Conservation (phyloP, 2,329 filamentous ascomycete species). For the Aureobasidium sp. region DNA sequence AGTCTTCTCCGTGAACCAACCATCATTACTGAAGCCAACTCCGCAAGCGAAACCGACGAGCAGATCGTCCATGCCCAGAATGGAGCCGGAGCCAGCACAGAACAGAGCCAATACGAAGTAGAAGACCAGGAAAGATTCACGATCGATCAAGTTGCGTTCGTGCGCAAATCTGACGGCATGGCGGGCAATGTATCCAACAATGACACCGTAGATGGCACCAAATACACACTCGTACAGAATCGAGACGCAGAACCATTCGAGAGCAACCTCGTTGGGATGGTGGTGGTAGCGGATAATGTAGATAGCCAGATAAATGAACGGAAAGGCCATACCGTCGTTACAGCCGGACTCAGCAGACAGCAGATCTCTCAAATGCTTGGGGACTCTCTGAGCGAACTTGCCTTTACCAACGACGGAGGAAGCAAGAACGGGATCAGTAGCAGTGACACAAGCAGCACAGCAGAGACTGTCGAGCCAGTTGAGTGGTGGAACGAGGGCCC, state of each 20-base stretch:
- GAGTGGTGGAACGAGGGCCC: constrained; percentile 72
- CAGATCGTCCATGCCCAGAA: constrained; percentile 87
- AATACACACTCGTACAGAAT: constrained; percentile 95
- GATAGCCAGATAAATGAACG: constrained; percentile 87
- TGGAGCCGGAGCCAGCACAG: constrained; percentile 85
- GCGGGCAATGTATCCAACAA: constrained; percentile 80
- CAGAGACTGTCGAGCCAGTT: constrained; percentile 86
- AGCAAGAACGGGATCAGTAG: constrained; percentile 91
- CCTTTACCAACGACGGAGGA: constrained; percentile 98
- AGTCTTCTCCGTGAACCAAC: constrained; percentile 97
- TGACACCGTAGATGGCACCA: constrained; percentile 80
- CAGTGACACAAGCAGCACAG: constrained; percentile 87
- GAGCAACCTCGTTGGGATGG: constrained; percentile 60
- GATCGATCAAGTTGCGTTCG: constrained; percentile 76
- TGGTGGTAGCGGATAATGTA: constrained; percentile 81
- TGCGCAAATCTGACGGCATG: constrained; percentile 88
- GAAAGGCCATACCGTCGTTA: constrained; percentile 99
- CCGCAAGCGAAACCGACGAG: constrained; percentile 91
- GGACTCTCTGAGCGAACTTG: constrained; percentile 95
- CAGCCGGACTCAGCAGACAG: constrained; percentile 95
- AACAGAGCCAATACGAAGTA: constrained; percentile 97
- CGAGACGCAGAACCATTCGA: constrained; percentile 83
- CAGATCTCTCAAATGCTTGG: constrained; percentile 92
- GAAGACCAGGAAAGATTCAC: constrained; percentile 96
- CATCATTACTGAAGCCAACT: constrained; percentile 98